Conservation (phyloP, 345 rosid species). For the Erodium maritimum region DNA sequence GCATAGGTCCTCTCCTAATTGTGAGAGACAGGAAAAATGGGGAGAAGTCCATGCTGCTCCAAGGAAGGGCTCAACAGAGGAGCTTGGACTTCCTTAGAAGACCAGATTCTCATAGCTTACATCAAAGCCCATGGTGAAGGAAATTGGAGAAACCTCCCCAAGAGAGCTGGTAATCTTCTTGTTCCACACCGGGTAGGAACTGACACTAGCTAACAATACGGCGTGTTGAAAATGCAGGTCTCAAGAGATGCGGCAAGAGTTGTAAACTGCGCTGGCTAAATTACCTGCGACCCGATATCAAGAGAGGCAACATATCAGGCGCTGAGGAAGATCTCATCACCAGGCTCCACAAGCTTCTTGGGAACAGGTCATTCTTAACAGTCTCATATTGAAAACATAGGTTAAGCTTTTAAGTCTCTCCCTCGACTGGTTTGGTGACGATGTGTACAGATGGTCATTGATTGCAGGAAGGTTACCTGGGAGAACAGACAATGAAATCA, state of each 20-base stretch:
- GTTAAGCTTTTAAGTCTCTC: no score
- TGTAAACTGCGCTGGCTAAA: conserved; percentile 54
- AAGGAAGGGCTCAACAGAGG: conserved; percentile 48
- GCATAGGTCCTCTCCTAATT: no score
- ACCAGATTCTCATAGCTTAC: conserved; percentile 31
- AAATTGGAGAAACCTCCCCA: conserved; percentile 52
- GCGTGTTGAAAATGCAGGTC: conserved; percentile 15
- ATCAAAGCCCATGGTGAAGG: conserved; percentile 50
- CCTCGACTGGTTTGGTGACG: no score
- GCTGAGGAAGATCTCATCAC: conserved; percentile 51
- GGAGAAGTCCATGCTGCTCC: conserved; percentile 57
- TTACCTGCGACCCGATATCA: conserved; percentile 48
- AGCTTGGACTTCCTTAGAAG: conserved; percentile 53
- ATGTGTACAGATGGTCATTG: conserved; percentile 50
- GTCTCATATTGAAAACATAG: no score
- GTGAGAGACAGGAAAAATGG: conserved; percentile 19
- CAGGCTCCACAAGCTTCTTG: conserved; percentile 52
- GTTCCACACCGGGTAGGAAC: no score
- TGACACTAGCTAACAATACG: no score
- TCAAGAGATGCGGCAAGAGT: conserved; percentile 55
- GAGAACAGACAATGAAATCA: conserved; percentile 65
- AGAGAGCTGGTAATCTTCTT: conserved; percentile 55
- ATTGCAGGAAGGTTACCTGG: conserved; percentile 62
- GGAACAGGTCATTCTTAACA: no score
- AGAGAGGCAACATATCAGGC: conserved; percentile 39